Evolutionary conservation across 768 basidiomycete species (phyloP), one percentile per base, ranked within the genome.

Genomic region (Phlebiopsis gigantea): DNA sequence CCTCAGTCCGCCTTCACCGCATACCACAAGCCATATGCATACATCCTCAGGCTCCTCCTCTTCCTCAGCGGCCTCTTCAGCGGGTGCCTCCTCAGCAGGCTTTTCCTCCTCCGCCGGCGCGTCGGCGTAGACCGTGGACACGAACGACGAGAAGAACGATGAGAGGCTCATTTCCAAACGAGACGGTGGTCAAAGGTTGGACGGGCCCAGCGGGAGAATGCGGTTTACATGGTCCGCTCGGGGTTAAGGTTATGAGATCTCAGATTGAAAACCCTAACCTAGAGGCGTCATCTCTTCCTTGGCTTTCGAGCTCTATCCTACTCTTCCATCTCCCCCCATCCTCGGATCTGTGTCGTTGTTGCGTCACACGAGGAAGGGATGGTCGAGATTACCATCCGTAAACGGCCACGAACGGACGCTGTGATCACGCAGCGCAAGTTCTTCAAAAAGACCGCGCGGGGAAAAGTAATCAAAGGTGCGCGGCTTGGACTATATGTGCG

Each of bases 401-500:
- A 90, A 62, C 77, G 90, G 53, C 79, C 87, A 15, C 76, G 77
- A 43, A 76, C 82, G 4, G 91, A 93, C 66, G 87, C 85, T 0
- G 79, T 82, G 12, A 67, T 88, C 2, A 89, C 90, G 0, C 92
- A 92, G 64, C 85, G 89, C 58, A 96, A 93, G 68, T 98, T 94
- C 72, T 90, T 94, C 78, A 96, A 92, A 72, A 98, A 98, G 73
- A 98, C 97, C 0, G 88, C 90, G 0, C 76, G 83, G 63, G 97
- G 97, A 15, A 95, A 94, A 66, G 92, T 99, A 19, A 83, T 95
- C 66, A 97, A 95, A 77, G 88, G 95, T 93, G 47, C 44, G 77
- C 57, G 17, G 28, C 24, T 30, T 10, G 24, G 42, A 7, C 21
- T 30, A 17, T 9, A 42, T 26, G 8, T 44, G 30, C 5, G 49